Base-by-base conservation (phyloP, 2,329 filamentous ascomycete species). In the Exophiala aquamarina region DNA sequence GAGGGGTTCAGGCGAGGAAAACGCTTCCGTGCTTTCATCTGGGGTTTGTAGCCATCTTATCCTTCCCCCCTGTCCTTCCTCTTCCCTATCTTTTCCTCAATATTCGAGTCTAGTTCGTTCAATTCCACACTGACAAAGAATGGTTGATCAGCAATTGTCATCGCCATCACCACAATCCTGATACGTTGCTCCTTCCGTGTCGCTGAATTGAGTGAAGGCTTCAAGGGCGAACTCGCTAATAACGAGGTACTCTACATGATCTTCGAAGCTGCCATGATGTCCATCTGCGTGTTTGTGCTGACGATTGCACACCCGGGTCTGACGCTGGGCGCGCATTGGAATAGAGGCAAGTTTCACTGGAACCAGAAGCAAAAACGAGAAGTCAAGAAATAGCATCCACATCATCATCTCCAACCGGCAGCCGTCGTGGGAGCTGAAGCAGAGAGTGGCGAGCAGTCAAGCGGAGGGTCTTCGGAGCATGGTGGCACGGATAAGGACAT, bases 261-360 rank as follows among this genome's bases (percentile, higher is more conserved):
- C 10, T 60, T 78, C 2, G 75, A 78, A 50, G 74, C 75, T 18
- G 66, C 68, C 3, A 77, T 77, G 72, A 73, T 79, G 42, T 64
- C 66, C 9, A 47, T 50, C 32, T 29, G 21, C 7, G 47, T 47
- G 13, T 10, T 23, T 9, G 41, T 50, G 7, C 26, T 50, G 4
- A 50, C 42, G 6, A 19, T 37, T 3, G 41, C 14, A 13, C 47
- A 50, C 34, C 47, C 47, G 28, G 43, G 47, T 10, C 31, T 23
- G 21, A 31, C 37, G 8, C 18, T 50, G 19, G 47, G 47, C 21
- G 11, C 5, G 3, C 23, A 23, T n/a, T 46, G 43, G 43, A 46
- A 46, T 14, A 41, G 6, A 15, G 34, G 43, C 19, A 10, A 29
- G 21, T 44, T 44, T 15, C 41, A 44, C 29, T 44, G 41, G 41